These are phyloP conservation scores for Pyrenochaeta sp. DNA, from an alignment of 2,329 filamentous ascomycete species.

Conservation along the genomic window DNA sequence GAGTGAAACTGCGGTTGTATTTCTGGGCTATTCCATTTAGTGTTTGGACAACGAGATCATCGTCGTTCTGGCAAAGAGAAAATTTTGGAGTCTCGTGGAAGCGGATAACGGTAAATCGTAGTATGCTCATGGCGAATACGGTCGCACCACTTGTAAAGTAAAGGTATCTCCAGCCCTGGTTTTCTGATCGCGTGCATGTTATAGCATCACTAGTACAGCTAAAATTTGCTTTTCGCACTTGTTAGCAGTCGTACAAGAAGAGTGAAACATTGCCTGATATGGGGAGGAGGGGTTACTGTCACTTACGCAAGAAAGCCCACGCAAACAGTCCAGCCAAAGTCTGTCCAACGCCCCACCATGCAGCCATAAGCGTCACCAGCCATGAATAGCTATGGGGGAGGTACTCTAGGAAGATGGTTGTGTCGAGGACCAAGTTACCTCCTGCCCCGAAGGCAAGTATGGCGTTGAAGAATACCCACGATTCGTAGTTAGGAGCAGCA, in stretches of 20 bases:
- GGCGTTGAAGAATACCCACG: conserved; percentile 24
- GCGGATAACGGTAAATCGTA: conserved; percentile 23
- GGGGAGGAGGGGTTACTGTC: too few relatives aligned
- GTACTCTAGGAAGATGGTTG: conserved; percentile 37
- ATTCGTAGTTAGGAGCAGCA: conserved; percentile 31
- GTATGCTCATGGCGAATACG: conserved; percentile 25
- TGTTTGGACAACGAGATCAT: conserved; percentile 24
- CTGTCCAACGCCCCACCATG: conserved; percentile 35
- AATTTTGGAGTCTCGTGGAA: conserved; percentile 33
- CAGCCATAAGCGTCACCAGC: conserved; percentile 32
- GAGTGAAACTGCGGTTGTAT: conserved; percentile 23
- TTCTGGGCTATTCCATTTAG: conserved; percentile 22
- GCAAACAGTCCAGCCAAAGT: conserved; percentile 37
- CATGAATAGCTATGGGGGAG: conserved; percentile 25
- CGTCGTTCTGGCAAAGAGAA: conserved; percentile 31
- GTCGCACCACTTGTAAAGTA: conserved; percentile 28
- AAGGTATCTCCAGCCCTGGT: conserved; percentile 37
- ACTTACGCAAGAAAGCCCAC: conserved; percentile 58
- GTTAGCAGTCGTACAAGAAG: too few relatives aligned
- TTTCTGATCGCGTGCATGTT: conserved; percentile 17
- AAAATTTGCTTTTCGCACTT: too few relatives aligned
- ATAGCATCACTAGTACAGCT: conserved; percentile 10
- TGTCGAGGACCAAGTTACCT: conserved; percentile 37
- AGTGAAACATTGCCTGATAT: too few relatives aligned
- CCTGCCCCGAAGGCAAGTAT: conserved; percentile 35